Evolutionary conservation across 2,329 filamentous ascomycete genomes (phyloP), one percentile per base, ranked within the genome.

Genomic region (Magnaporthales sp.): DNA sequence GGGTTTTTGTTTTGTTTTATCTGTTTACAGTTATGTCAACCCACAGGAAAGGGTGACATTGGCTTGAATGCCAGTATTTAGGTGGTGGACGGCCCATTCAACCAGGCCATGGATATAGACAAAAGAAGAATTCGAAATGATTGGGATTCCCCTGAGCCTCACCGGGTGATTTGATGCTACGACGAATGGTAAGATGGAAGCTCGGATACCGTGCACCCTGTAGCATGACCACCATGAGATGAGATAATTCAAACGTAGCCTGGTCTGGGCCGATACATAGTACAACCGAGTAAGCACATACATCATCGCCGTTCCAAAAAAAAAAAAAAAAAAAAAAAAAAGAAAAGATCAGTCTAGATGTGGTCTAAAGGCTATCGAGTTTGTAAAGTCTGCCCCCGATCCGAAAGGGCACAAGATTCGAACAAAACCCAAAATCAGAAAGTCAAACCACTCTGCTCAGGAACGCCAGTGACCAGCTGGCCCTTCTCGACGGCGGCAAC

Each of bases 401-500:
- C 22, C 7, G 11, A 13, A 13, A 7, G n/a, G 22, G 56, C 3
- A 4, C 1, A 27, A 22, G 2, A 13, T 26, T 26, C 2, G 10
- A 27, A 27, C 22, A 11, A 27, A n/a, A 27, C n/a, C n/a, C n/a
- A 2, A 27, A 26, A 61, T 29, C 56, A 29, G 3, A 61, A 61
- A 61, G 56, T 61, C 27, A 46, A 19, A 7, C 38, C 54, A 24
- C 24, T 58, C 54, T 58, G 54, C 54, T 58, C 54, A 15, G 54
- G n/a, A 58, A 58, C 54, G 22, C 30, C 63, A 24, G 46, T 65
- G 24, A 60, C 8, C n/a, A 56, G 38, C 13, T 29, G 24, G 9
- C 38, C 63, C 24, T 29, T 11, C 26, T 51, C 46, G 26, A 65
- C 11, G 63, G 88, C 87, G 0, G 83, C 82, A 76, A 89, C 78